Percentiles rank a stretch among this genome's conserved stretches.
These are phyloP conservation scores for Mollisia scopiformis DNA, from an alignment of 2,329 filamentous ascomycete genomes.

Conservation along the genomic window DNA sequence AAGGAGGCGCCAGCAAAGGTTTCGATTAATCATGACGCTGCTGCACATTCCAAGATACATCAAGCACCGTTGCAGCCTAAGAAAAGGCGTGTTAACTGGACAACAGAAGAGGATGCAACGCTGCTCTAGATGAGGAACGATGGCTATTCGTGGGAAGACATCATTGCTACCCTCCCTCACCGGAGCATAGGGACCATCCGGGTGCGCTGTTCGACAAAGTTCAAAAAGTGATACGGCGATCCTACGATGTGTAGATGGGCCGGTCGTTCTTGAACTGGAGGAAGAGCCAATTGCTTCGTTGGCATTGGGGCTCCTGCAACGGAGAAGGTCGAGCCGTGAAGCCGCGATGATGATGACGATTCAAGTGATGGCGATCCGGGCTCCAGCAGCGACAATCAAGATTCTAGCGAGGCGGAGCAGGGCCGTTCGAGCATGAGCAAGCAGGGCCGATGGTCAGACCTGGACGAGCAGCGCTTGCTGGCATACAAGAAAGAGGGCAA, in stretches of 20 bases:
- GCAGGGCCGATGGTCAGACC: not conserved
- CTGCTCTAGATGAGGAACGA: not conserved
- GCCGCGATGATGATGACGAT: constrained; percentile 15
- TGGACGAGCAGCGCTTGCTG: not conserved
- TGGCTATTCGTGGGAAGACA: constrained; percentile 6
- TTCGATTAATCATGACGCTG: constrained; percentile 6
- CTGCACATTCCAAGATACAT: no score
- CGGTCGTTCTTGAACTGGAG: constrained; percentile 12
- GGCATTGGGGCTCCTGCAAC: constrained; percentile 16
- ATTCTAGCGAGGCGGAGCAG: constrained; percentile 1
- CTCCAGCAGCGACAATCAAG: not conserved
- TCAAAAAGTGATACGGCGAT: constrained; percentile 13
- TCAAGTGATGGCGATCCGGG: constrained; percentile 11
- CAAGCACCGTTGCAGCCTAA: constrained; percentile 4
- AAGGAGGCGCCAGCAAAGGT: constrained; percentile 2
- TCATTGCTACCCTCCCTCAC: constrained; percentile 6
- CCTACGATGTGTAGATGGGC: constrained; percentile 2
- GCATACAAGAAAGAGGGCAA: not conserved
- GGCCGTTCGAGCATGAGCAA: constrained; percentile 11
- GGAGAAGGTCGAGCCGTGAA: constrained; percentile 18
- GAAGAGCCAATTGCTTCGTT: constrained; percentile 17
- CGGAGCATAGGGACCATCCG: constrained; percentile 11
- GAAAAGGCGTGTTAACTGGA: constrained; percentile 6
- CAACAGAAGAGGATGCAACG: constrained; percentile 1
- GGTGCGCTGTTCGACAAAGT: constrained; percentile 15